Conservation (phyloP, 192 early-diverging fungal species). For the Paraglomus occultum region DNA sequence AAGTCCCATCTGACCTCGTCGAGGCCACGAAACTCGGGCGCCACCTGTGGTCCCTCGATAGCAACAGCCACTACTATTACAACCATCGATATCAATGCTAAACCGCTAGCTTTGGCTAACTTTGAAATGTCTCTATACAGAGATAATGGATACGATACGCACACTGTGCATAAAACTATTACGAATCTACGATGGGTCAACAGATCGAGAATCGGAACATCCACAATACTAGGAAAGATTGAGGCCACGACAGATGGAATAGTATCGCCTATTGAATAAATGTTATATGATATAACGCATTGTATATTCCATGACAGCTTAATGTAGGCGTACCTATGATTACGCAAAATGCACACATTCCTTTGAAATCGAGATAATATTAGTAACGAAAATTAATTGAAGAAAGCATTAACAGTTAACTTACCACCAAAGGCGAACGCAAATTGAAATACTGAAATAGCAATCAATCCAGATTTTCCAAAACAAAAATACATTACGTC, state of each 20-base stretch:
- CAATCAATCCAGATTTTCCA: constrained; percentile 70
- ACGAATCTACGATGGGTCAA: constrained; percentile 71
- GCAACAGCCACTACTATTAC: constrained; percentile 72
- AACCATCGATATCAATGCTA: constrained; percentile 80
- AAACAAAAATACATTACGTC: constrained; percentile 81
- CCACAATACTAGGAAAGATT: constrained; percentile 57
- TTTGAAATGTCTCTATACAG: constrained; percentile 85
- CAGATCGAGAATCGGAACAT: constrained; percentile 55
- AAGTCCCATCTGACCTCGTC: constrained; percentile 38
- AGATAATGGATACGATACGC: constrained; percentile 81
- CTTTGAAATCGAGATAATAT: constrained; percentile 11
- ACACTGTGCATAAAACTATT: constrained; percentile 73
- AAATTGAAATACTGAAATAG: constrained; percentile 88
- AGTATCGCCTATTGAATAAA: constrained; percentile 68
- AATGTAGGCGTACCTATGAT: constrained; percentile 23
- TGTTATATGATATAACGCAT: background rate
- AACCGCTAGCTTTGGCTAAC: constrained; percentile 83
- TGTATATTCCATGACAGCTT: background rate
- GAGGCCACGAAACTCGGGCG: constrained; percentile 51
- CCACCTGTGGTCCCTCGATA: constrained; percentile 64
- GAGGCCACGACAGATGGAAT: constrained; percentile 79
- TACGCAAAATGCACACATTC: constrained; percentile 24
- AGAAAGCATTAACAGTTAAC: constrained; percentile 38
- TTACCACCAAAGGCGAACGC: constrained; percentile 91
- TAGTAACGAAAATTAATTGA: background rate